These are phyloP conservation scores for Endothia cerciana DNA, from an alignment of 2,329 filamentous ascomycete species.

Conservation along the genomic window DNA sequence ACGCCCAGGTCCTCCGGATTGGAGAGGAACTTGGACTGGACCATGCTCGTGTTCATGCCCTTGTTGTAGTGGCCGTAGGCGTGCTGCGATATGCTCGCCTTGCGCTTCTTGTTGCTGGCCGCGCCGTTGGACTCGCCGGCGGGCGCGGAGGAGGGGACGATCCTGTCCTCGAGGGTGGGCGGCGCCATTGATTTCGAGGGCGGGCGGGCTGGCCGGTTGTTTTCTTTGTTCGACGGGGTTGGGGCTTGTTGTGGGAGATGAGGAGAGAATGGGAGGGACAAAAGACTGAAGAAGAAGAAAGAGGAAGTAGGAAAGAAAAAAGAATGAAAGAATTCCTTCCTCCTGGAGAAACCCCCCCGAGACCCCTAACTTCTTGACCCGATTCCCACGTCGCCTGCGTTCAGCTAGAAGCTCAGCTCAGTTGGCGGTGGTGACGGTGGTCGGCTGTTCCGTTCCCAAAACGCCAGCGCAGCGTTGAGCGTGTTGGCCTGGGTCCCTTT, in stretches of 20 bases:
- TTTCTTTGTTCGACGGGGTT: not conserved
- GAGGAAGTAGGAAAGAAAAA: not conserved
- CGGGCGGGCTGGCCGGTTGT: too few species aligned
- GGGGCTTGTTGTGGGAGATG: too few species aligned
- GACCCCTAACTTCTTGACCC: not conserved
- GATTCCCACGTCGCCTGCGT: not conserved
- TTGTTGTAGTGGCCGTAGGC: constrained; percentile 28
- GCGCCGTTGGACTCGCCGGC: not conserved
- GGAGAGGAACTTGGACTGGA: constrained; percentile 75
- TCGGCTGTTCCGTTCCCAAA: not conserved
- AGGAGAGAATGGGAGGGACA: too few species aligned
- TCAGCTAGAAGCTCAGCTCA: too few species aligned
- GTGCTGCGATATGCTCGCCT: constrained; percentile 29
- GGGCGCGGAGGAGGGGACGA: constrained; percentile 1
- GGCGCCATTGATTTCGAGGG: constrained; percentile 22
- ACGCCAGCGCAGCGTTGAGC: too few species aligned
- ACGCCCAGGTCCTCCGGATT: constrained; percentile 82
- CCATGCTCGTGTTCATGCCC: constrained; percentile 56
- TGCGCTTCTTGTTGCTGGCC: constrained; percentile 16
- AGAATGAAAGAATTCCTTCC: not conserved
- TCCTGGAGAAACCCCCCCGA: not conserved
- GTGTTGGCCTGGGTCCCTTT: too few species aligned
- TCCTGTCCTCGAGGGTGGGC: constrained; percentile 26
- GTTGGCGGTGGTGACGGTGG: not conserved
- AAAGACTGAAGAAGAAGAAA: not conserved